A percentile compares a stretch with the other conserved stretches of the same genome.
Conservation (phyloP, 805 yeast species). For the Yarrowia keelungensis region DNA sequence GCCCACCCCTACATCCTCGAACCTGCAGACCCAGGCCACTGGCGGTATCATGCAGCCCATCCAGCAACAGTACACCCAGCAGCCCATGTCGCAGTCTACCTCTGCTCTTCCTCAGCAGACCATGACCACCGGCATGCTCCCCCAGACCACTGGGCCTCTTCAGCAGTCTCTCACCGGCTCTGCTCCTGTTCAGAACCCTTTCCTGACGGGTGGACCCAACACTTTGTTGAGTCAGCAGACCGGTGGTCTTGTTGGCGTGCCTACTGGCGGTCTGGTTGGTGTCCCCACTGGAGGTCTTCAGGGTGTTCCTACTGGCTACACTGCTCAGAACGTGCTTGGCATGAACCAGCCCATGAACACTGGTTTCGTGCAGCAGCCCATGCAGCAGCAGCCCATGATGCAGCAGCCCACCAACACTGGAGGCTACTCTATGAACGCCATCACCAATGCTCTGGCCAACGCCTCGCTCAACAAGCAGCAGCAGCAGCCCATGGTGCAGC, state of each 20-base stretch:
- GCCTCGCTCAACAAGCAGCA: conserved; percentile 34
- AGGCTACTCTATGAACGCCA: conserved; percentile 35
- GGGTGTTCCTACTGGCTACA: conserved; percentile 33
- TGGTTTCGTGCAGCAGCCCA: neutral
- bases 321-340: conserved; percentile 33
- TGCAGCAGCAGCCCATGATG: too few species aligned
- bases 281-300: conserved; percentile 23
- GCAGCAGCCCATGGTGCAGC: conserved; percentile 21
- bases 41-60: conserved; percentile 48
- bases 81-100: conserved; percentile 47
- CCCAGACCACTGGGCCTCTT: conserved; percentile 22
- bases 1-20: conserved; percentile 43
- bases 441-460: conserved; percentile 30
- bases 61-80: conserved; percentile 48
- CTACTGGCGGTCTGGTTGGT: conserved; percentile 19
- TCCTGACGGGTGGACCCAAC: conserved; percentile 38
- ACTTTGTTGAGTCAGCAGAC: conserved; percentile 30
- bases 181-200: conserved; percentile 37
- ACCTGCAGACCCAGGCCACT: conserved; percentile 53
- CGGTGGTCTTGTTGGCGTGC: conserved; percentile 15
- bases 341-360: conserved; percentile 22
- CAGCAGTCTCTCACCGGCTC: conserved; percentile 28
- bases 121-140: conserved; percentile 10
- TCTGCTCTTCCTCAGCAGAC: conserved; percentile 16
- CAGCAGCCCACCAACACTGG: conserved; percentile 6